phyloP scores from a whole-genome alignment of 2,329 filamentous ascomycete species.

The Colletotrichum salicis region DNA sequence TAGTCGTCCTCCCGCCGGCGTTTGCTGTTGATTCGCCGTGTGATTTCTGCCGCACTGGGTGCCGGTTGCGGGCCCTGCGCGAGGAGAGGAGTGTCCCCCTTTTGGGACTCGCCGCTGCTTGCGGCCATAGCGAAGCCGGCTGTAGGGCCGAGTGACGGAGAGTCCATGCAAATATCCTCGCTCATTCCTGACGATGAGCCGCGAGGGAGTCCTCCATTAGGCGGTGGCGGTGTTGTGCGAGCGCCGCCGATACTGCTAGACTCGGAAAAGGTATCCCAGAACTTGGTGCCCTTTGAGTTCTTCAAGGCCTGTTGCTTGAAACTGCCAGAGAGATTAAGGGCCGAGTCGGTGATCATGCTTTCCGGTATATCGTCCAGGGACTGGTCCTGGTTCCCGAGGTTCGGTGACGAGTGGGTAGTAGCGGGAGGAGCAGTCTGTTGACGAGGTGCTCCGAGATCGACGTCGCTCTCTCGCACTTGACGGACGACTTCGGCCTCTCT shows the following conservation, averaged over 20 bases:
- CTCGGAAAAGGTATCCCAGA: slow-evolving; percentile 84
- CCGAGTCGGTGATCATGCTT: slow-evolving; percentile 72
- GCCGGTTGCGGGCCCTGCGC: slow-evolving; percentile 49
- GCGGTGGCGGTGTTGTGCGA: slow-evolving; percentile 69
- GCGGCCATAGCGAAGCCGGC: slow-evolving; percentile 45
- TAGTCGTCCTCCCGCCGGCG: slow-evolving; percentile 92
- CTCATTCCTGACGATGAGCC: slow-evolving; percentile 70
- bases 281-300: slow-evolving; percentile 76
- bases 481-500: slow-evolving; percentile 95
- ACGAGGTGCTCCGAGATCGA: slow-evolving; percentile 63
- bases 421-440: slow-evolving; percentile 59
- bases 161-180: slow-evolving; percentile 80
- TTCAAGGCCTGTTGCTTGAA: slow-evolving; percentile 80
- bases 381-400: slow-evolving; percentile 68
- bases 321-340: slow-evolving; percentile 65
- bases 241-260: slow-evolving; percentile 64
- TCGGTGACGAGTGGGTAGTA: slow-evolving; percentile 76
- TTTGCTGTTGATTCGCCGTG: slow-evolving; percentile 81
- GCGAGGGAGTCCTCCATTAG: slow-evolving; percentile 68
- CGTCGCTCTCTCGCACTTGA: slow-evolving; percentile 91
- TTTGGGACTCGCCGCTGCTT: slow-evolving; percentile 36
- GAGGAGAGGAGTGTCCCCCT: slow-evolving; percentile 52
- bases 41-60: slow-evolving; percentile 78
- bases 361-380: slow-evolving; percentile 76
- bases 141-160: slow-evolving; percentile 60